These are phyloP conservation scores for Ceratocystis papillata DNA, from an alignment of 2,329 filamentous ascomycete species.

Conservation along the genomic window DNA sequence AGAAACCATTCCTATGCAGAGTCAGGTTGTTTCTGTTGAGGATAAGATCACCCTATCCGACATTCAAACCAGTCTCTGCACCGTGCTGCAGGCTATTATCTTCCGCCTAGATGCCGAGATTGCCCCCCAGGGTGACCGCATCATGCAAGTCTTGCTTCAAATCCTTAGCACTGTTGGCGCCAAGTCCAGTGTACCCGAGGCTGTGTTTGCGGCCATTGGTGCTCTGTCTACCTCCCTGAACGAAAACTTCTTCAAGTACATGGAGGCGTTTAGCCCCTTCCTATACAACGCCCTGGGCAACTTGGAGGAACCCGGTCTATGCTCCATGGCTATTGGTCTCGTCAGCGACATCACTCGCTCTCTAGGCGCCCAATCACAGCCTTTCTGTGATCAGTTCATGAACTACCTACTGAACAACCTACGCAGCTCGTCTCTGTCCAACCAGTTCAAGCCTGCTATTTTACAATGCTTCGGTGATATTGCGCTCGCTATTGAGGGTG, in stretches of 20 bases:
- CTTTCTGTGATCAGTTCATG: conserved; percentile 96
- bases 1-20: conserved; percentile 77
- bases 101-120: conserved; percentile 86
- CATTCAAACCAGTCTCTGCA: conserved; percentile 91
- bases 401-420: conserved; percentile 92
- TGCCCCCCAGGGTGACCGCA: conserved; percentile 76
- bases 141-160: conserved; percentile 81
- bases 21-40: conserved; percentile 91
- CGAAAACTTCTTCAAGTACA: conserved; percentile 91
- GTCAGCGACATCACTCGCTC: conserved; percentile 94
- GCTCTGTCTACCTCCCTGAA: conserved; percentile 85
- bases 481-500: conserved; percentile 79
- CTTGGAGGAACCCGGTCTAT: conserved; percentile 87
- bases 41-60: conserved; percentile 93
- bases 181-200: conserved; percentile 91
- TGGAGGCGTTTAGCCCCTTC: conserved; percentile 88
- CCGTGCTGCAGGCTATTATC: conserved; percentile 83
- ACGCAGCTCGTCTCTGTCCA: conserved; percentile 72
- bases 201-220: conserved; percentile 83
- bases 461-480: conserved; percentile 97
- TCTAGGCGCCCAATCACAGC: conserved; percentile 78
- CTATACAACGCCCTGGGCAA: conserved; percentile 89
- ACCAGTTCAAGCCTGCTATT: conserved; percentile 97
- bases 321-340: conserved; percentile 93
- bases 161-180: conserved; percentile 64